A percentile compares a stretch with the other conserved stretches of the same genome.
Conservation (phyloP, 257 asterid species). For the Rehmannia glutinosa region DNA sequence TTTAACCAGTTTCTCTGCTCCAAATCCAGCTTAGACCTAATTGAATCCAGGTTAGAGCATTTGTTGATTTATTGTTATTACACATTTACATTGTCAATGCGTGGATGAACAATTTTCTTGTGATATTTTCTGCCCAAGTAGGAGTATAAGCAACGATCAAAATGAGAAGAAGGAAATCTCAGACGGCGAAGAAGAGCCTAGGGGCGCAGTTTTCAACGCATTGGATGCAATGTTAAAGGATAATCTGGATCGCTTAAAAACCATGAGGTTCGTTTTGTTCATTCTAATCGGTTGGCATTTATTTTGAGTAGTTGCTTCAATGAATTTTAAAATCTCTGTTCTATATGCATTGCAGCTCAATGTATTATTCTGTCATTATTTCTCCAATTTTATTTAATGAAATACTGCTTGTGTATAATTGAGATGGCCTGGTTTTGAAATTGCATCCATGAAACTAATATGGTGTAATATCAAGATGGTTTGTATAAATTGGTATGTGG, state of each 20-base stretch:
- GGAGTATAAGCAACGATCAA: constrained; percentile 18
- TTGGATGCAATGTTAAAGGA: constrained; percentile 65
- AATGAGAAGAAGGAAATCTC: constrained; percentile 35
- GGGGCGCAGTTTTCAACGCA: constrained; percentile 60
- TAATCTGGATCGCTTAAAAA: constrained; percentile 73
- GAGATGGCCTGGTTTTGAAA: neutral
- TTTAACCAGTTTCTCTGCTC: constrained; percentile 34
- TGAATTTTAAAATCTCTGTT: neutral
- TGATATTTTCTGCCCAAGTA: constrained; percentile 4
- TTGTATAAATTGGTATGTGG: no score
- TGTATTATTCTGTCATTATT: neutral
- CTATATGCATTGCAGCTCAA: constrained; percentile 6
- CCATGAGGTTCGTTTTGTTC: constrained; percentile 54
- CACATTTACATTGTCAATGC: neutral
- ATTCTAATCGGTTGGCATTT: neutral
- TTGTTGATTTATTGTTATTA: neutral
- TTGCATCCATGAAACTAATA: neutral
- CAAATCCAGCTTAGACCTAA: constrained; percentile 24
- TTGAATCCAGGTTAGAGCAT: constrained; percentile 37
- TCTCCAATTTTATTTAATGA: neutral
- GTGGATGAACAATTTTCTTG: neutral
- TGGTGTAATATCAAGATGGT: no score
- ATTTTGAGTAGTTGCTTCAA: neutral
- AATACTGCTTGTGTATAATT: neutral
- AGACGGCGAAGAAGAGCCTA: constrained; percentile 42